phyloP scores from a whole-genome alignment of 2,329 filamentous ascomycete species.

The Penicillium verrucosum region DNA sequence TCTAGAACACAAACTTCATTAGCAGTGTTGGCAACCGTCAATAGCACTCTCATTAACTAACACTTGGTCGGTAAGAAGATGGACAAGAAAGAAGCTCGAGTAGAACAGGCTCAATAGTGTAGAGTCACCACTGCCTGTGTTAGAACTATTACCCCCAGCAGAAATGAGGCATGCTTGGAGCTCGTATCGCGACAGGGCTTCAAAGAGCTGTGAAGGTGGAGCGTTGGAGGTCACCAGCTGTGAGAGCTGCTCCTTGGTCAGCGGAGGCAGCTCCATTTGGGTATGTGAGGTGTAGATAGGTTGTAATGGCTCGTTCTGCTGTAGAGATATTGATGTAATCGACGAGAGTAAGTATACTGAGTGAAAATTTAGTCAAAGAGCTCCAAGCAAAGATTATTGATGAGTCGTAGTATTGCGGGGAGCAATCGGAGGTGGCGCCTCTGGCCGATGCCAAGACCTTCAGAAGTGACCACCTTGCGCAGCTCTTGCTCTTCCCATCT shows the following conservation, averaged over 20 bases:
- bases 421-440: constrained; percentile 30
- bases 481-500: constrained; percentile 29
- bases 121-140: constrained; percentile 18
- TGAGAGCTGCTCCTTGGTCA: constrained; percentile 33
- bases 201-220: constrained; percentile 35
- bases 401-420: constrained; percentile 28
- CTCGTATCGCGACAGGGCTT: constrained; percentile 37
- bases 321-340: neutral
- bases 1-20: constrained; percentile 18
- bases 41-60: constrained; percentile 19
- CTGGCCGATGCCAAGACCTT: constrained; percentile 37
- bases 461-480: constrained; percentile 44
- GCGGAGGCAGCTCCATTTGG: constrained; percentile 30
- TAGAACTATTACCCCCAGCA: constrained; percentile 13
- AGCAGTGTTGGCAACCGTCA: neutral
- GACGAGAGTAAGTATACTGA: neutral
- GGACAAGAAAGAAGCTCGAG: constrained; percentile 39
- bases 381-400: neutral
- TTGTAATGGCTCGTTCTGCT: neutral
- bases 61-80: constrained; percentile 41
- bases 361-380: neutral
- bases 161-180: constrained; percentile 32
- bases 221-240: constrained; percentile 27
- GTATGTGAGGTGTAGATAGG: neutral
- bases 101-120: constrained; percentile 39